These are phyloP conservation scores for Mycena galericulata DNA, from an alignment of 768 basidiomycete species.

Conservation along the genomic window DNA sequence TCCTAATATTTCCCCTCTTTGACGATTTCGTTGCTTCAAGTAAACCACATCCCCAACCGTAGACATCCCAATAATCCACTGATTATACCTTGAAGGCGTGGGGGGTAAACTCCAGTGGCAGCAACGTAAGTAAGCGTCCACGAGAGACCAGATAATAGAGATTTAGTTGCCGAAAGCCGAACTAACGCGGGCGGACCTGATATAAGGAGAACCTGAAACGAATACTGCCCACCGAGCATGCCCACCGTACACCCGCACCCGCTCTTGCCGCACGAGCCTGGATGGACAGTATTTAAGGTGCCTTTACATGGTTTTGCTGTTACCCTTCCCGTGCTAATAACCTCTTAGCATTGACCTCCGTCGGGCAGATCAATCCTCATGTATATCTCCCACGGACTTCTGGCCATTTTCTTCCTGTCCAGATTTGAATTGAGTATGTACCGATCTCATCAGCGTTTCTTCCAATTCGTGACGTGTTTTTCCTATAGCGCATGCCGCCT, in stretches of 20 bases:
- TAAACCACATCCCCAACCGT: too few species aligned
- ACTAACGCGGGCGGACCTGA: too few species aligned
- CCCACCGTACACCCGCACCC: not conserved
- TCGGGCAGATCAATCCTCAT: not conserved
- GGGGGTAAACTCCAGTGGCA: too few species aligned
- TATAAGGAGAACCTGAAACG: constrained; percentile 14
- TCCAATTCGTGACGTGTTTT: not conserved
- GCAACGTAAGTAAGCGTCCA: too few species aligned
- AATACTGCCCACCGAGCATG: not conserved
- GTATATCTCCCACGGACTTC: not conserved
- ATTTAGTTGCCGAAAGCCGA: too few species aligned
- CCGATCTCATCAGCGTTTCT: not conserved
- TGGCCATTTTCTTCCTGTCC: not conserved
- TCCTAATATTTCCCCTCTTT: not conserved
- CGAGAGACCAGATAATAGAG: too few species aligned
- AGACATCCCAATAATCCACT: too few species aligned
- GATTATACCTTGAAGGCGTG: too few species aligned
- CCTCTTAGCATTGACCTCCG: not conserved
- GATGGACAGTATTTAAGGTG: not conserved
- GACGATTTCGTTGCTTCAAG: too few species aligned
- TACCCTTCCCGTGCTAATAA: not conserved
- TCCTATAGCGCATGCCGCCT: constrained; percentile 40
- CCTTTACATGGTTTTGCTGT: not conserved
- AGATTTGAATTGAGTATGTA: not conserved
- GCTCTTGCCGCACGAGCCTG: not conserved